Evolutionary conservation across 306 rosid genomes (phyloP).

Genomic region (Ceratonia siliqua): DNA sequence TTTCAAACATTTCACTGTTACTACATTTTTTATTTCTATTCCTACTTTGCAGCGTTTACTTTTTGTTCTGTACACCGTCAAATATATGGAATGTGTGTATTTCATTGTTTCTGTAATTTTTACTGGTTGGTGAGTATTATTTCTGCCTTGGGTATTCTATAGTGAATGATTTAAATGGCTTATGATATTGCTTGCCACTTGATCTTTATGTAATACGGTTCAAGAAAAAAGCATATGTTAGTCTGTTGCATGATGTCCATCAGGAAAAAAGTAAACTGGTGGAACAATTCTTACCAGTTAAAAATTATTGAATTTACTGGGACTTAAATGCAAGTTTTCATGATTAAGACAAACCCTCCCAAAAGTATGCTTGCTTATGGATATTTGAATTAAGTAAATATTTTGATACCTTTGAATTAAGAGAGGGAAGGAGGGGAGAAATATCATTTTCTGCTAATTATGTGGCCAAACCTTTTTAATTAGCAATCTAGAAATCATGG

Average conservation of each 20-base stretch:
- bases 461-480: not conserved
- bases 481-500: not conserved
- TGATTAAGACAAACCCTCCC: not conserved
- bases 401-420: not conserved
- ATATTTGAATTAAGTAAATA: not conserved
- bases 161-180: not conserved
- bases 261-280: not conserved
- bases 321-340: not conserved
- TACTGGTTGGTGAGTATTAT: not conserved
- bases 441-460: not conserved
- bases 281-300: not conserved
- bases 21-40: not conserved
- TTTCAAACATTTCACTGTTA: slow-evolving; percentile 6
- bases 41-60: not conserved
- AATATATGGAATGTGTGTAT: not conserved
- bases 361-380: not conserved
- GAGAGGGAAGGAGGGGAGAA: not conserved
- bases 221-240: not conserved
- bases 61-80: not conserved
- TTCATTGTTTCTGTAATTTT: slow-evolving; percentile 1
- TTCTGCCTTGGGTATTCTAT: not conserved
- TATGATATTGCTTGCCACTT: not conserved
- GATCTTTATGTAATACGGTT: not conserved
- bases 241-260: not conserved
- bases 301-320: not conserved